These are phyloP conservation scores for Pugionium dolabratum DNA, from an alignment of 345 rosid species.

Conservation along the genomic window DNA sequence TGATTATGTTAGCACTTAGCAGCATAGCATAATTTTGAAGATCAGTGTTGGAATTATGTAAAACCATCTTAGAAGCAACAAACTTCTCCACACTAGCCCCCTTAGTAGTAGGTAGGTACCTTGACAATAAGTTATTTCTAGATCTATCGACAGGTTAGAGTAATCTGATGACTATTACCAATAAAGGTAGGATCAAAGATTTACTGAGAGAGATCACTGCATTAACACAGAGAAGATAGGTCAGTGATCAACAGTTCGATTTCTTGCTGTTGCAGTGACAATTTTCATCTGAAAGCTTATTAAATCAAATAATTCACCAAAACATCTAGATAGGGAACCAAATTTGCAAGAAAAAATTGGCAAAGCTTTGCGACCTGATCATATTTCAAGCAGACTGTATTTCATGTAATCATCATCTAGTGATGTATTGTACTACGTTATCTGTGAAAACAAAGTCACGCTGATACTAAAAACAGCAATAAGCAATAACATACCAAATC, in stretches of 20 bases:
- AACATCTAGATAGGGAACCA: background rate
- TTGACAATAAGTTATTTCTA: background rate
- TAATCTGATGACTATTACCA: background rate
- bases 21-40: background rate
- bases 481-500: constrained; percentile 10
- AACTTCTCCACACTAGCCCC: background rate
- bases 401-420: background rate
- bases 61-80: constrained; percentile 5
- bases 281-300: background rate
- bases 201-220: background rate
- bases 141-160: background rate
- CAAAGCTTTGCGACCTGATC: background rate
- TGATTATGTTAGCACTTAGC: constrained; percentile 16
- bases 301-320: background rate
- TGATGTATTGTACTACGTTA: background rate
- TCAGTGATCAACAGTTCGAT: background rate
- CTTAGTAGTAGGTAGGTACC: background rate
- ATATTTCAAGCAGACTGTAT: background rate
- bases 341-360: background rate
- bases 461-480: background rate
- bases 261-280: background rate
- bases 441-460: background rate
- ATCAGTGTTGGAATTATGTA: background rate
- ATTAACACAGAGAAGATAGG: background rate
- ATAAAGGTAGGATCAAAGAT: constrained; percentile 2